Evolutionary conservation across 139 green algal species (phyloP), one percentile per base, ranked within the genome.

Genomic region (Volvox reticuliferus): DNA sequence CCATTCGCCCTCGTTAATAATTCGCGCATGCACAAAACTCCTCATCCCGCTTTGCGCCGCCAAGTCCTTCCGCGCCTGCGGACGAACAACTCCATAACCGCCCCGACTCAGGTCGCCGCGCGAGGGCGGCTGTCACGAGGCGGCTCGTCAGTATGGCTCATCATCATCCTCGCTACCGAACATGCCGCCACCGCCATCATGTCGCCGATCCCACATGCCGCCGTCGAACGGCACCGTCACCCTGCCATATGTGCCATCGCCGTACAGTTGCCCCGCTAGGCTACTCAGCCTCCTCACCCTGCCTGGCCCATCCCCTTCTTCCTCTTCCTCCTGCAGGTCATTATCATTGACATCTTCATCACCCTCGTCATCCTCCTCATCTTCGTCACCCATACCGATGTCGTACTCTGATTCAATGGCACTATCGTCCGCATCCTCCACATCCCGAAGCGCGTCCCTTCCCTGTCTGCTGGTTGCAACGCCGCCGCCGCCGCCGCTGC

Each of bases 91-190:
- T n/a, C n/a, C n/a, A n/a, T n/a, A n/a, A n/a, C n/a, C n/a, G n/a
- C n/a, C n/a, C n/a, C n/a, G n/a, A n/a, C n/a, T n/a, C n/a, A n/a
- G n/a, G n/a, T n/a, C 44, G 44, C 44, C 44, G 44, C 44, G 44
- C 44, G 5, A 55, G 44, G 44, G 44, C 44, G 44, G 9, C 5
- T 9, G 9, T 55, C 9, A 55, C 5, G 44, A 55, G 44, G 44
- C 44, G 77, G 32, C n/a, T 20, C n/a, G 28, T 36, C 20, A 88
- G 13, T 79, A 81, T 12, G 71, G 71, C 0, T 89, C 67, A 21
- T 89, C 84, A 13, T 90, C 86, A 2, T 90, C 86, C 5, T 83
- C 73, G 20, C 44, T 90, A 13, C 86, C 86, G 75, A 90, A 90
- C 86, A 90, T 83, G 30, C 79, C 55, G 79, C 79, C 55, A 17